Conservation (phyloP, 2,329 filamentous ascomycete species). For the Pseudopyrenochaeta lycopersici region DNA sequence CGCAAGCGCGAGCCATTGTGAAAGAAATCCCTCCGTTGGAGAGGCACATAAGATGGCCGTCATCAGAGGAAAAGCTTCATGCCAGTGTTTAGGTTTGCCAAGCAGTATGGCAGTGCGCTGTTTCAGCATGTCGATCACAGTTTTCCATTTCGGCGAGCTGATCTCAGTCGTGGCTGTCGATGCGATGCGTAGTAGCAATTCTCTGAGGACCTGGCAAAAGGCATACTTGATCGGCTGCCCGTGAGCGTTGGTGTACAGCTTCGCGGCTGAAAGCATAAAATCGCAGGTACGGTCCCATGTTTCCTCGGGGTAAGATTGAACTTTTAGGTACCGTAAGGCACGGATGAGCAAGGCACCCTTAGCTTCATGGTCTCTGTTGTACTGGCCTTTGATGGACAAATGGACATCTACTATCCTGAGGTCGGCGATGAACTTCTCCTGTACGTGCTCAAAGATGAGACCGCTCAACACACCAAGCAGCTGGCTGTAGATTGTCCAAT, state of each 20-base stretch:
- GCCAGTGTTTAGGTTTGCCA: conserved; percentile 91
- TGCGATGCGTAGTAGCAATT: conserved; percentile 85
- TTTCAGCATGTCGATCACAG: conserved; percentile 81
- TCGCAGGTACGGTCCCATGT: conserved; percentile 89
- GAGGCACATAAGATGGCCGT: conserved; percentile 89
- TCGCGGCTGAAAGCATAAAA: conserved; percentile 82
- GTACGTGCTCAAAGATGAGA: conserved; percentile 86
- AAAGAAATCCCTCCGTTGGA: conserved; percentile 80
- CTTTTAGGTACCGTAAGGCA: conserved; percentile 88
- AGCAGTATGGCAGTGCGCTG: conserved; percentile 85
- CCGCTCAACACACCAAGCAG: conserved; percentile 96
- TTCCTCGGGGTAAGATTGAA: conserved; percentile 76
- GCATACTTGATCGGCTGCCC: conserved; percentile 91
- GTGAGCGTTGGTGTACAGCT: conserved; percentile 83
- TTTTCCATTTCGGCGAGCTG: conserved; percentile 82
- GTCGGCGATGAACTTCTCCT: conserved; percentile 81
- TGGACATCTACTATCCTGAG: conserved; percentile 82
- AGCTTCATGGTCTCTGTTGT: conserved; percentile 75
- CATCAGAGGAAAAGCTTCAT: conserved; percentile 85
- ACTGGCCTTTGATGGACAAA: conserved; percentile 73
- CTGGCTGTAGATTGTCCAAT: conserved; percentile 94
- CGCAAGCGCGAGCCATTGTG: conserved; percentile 86
- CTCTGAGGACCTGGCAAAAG: conserved; percentile 91
- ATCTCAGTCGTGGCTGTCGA: conserved; percentile 81
- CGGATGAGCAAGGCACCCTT: conserved; percentile 87